Conservation (phyloP, 129 eudicot species). For the Escallonia rubra region DNA sequence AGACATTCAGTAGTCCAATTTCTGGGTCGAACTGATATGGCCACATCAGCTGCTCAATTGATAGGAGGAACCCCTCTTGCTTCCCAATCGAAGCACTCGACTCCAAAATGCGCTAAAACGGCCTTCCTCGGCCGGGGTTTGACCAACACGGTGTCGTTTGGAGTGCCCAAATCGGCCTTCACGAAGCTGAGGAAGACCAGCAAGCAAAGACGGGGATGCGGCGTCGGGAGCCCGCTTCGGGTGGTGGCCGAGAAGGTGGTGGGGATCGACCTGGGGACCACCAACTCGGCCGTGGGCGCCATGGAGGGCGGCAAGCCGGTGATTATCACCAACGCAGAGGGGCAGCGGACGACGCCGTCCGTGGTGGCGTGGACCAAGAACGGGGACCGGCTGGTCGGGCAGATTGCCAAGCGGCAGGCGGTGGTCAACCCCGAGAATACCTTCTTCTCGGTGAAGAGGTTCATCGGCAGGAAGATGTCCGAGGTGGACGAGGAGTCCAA, state of each 20-base stretch:
- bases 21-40: constrained; percentile 28
- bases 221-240: constrained; percentile 23
- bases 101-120: constrained; percentile 26
- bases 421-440: constrained; percentile 96
- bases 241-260: constrained; percentile 86
- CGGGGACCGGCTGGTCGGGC: constrained; percentile 87
- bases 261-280: constrained; percentile 89
- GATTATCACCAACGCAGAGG: constrained; percentile 84
- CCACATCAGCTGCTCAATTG: constrained; percentile 54
- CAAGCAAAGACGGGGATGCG: neutral
- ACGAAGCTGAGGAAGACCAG: constrained; percentile 21
- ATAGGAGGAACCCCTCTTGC: constrained; percentile 30
- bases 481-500: constrained; percentile 91
- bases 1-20: too few relatives aligned
- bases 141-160: constrained; percentile 24
- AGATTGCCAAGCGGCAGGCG: constrained; percentile 95
- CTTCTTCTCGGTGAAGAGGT: constrained; percentile 82
- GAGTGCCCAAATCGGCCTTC: constrained; percentile 21
- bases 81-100: constrained; percentile 4
- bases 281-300: constrained; percentile 92
- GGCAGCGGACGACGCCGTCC: constrained; percentile 93
- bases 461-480: constrained; percentile 94
- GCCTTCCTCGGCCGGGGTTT: constrained; percentile 44
- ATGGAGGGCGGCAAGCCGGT: constrained; percentile 98
- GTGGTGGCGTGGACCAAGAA: constrained; percentile 90